Percentiles rank a stretch among this genome's conserved stretches.
Conservation (phyloP, 2,329 filamentous ascomycete genomes). For the Rasamsonia emersonii region DNA sequence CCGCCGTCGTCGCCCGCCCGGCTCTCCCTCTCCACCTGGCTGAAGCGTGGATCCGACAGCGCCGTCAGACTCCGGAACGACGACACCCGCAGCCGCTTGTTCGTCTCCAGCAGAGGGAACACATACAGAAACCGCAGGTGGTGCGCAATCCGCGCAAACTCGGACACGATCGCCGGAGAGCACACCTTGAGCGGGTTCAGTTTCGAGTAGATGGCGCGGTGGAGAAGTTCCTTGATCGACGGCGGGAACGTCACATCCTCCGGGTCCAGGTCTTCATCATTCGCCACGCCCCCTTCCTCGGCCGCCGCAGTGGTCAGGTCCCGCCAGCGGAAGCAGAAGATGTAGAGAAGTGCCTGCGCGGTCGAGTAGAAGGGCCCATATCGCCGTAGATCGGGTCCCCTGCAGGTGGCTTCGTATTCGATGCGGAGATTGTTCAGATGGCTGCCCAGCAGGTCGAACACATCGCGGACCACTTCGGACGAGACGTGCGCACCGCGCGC, state of each 20-base stretch:
- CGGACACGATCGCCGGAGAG: constrained; percentile 77
- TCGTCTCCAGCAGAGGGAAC: constrained; percentile 77
- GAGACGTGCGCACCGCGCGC: constrained; percentile 79
- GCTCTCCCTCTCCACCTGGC: constrained; percentile 46
- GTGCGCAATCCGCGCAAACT: constrained; percentile 82
- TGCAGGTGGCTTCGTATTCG: constrained; percentile 63
- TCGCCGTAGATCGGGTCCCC: constrained; percentile 74
- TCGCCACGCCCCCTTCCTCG: constrained; percentile 46
- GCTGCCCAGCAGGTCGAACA: constrained; percentile 69
- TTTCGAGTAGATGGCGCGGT: constrained; percentile 71
- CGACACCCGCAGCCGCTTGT: constrained; percentile 78
- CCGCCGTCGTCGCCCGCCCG: constrained; percentile 60
- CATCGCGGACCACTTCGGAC: constrained; percentile 65
- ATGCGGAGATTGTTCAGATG: constrained; percentile 69
- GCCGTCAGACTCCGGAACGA: constrained; percentile 46
- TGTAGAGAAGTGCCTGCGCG: constrained; percentile 83
- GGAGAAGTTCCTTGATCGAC: constrained; percentile 64
- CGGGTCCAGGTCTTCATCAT: constrained; percentile 46
- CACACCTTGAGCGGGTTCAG: constrained; percentile 95
- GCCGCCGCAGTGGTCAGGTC: constrained; percentile 61
- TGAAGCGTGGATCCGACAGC: constrained; percentile 30
- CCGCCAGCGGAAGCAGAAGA: constrained; percentile 97
- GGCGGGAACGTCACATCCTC: constrained; percentile 72
- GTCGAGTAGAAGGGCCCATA: constrained; percentile 82
- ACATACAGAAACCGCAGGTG: constrained; percentile 85